These are phyloP conservation scores for Parmelia sp. DNA, from an alignment of 495 filamentous ascomycete species.

Conservation along the genomic window DNA sequence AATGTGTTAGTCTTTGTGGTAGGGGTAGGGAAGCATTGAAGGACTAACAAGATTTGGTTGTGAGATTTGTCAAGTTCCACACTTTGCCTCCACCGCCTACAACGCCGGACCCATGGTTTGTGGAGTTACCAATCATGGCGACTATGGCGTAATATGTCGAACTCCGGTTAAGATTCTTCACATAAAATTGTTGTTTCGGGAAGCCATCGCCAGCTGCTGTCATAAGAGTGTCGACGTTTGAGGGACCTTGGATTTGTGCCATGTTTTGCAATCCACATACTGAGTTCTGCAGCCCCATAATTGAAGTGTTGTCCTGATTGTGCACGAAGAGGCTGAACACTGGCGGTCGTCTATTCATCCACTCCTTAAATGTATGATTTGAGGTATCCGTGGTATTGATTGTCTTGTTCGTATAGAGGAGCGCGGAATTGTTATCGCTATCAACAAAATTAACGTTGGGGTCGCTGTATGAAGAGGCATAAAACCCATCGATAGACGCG, in stretches of 20 bases:
- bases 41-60: conserved; percentile 66
- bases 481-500: conserved; percentile 70
- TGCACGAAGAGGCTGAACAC: conserved; percentile 78
- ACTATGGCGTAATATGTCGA: conserved; percentile 66
- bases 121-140: conserved; percentile 54
- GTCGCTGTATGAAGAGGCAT: conserved; percentile 51
- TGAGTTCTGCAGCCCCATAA: conserved; percentile 64
- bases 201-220: conserved; percentile 57
- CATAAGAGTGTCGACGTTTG: conserved; percentile 55
- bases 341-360: conserved; percentile 49
- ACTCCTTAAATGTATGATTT: conserved; percentile 30
- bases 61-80: conserved; percentile 59
- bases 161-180: conserved; percentile 63
- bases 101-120: conserved; percentile 41
- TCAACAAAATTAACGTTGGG: conserved; percentile 66
- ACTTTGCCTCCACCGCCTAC: conserved; percentile 66
- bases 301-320: conserved; percentile 49
- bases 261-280: conserved; percentile 63
- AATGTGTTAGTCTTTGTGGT: conserved; percentile 23
- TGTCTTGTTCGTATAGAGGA: conserved; percentile 68
- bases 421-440: conserved; percentile 66
- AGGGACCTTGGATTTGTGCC: conserved; percentile 53
- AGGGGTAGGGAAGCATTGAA: not conserved
- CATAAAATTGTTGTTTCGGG: conserved; percentile 80
- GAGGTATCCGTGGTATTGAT: conserved; percentile 55